Base-by-base conservation (phyloP, 176 grass and related monocot genomes). In the Aegilops longissima region DNA sequence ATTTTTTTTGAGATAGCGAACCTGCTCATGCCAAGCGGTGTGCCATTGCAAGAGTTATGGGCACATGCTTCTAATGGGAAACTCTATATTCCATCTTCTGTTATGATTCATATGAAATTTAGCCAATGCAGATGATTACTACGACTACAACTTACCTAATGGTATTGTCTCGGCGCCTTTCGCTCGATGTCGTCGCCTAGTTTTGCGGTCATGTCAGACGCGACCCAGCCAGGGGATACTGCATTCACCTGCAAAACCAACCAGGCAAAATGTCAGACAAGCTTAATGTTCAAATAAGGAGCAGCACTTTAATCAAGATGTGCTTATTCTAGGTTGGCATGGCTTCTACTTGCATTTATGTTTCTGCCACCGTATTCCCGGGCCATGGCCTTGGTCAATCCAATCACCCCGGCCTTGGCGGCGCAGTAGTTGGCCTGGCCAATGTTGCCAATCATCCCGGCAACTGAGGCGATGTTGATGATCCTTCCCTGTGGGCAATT, bases 341-440 rank as follows among this genome's bases (percentile, higher is more conserved):
- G 34, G 61, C 6, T 86, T 52, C 10, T 86, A 89, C 86, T 95
- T 65, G 90, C 96, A 92, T 87, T 95, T 80, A 96, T 98, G 86
- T 94, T 98, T 82, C 96, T 92, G 92, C 96, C 85, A 24, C 92
- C 93, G 59, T 96, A 96, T 69, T 98, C 96, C 78, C 92, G 94
- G 18, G 96, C 96, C 81, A 96, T 91, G 58, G 92, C 91, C 85
- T 96, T 98, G 61, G 92, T 98, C n/a, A 96, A 52, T 56, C 96
- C 96, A 49, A 98, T 98, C 66, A 96, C 96, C 52, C 96, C 96
- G 7, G 96, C 90, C 84, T 98, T 98, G 24, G 96, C 86, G 20
- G 96, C 96, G 67, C 93, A 95, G 75, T 98, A 98, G 67, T 98
- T 98, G 36, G 96, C 92, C 89, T 98, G 96, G 11, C 96, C 93